A percentile compares a stretch with the other conserved stretches of the same genome.
Conservation (phyloP, 768 basidiomycete genomes). For the Rhodotorula graminis region DNA sequence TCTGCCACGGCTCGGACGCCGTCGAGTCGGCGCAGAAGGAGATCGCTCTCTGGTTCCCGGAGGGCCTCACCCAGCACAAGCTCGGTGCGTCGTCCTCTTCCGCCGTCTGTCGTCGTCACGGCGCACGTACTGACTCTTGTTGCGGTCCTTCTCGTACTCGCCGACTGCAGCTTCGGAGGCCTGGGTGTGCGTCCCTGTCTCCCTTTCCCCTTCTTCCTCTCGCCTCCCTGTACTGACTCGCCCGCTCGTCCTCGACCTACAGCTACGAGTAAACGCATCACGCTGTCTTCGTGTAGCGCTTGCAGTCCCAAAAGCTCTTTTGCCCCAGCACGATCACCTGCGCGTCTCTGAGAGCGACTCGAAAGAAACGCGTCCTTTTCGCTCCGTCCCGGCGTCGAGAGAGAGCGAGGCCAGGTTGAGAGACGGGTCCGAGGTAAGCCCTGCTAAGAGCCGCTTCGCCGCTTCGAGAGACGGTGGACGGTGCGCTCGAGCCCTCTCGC, state of each 20-base stretch:
- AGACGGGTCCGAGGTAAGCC: too few species aligned
- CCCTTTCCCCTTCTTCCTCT: background rate
- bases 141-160: too few species aligned
- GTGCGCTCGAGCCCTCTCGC: too few species aligned
- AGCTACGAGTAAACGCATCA: background rate
- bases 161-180: background rate
- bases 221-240: background rate
- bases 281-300: background rate
- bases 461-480: too few species aligned
- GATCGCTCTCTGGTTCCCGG: conserved; percentile 92
- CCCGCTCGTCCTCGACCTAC: background rate
- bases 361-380: too few species aligned
- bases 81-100: background rate
- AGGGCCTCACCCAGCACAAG: conserved; percentile 59
- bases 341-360: too few species aligned
- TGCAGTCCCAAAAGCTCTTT: background rate
- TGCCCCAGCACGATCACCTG: too few species aligned
- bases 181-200: background rate
- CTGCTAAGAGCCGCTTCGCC: too few species aligned
- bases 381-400: too few species aligned
- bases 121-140: background rate
- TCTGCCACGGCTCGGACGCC: conserved; percentile 46
- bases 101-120: too few species aligned
- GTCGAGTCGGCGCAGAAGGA: conserved; percentile 66
- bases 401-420: too few species aligned